Percentiles rank a stretch among this genome's conserved stretches.
phyloP scores from a whole-genome alignment of 148 eudicot genomes.

The Cornus controversa region DNA sequence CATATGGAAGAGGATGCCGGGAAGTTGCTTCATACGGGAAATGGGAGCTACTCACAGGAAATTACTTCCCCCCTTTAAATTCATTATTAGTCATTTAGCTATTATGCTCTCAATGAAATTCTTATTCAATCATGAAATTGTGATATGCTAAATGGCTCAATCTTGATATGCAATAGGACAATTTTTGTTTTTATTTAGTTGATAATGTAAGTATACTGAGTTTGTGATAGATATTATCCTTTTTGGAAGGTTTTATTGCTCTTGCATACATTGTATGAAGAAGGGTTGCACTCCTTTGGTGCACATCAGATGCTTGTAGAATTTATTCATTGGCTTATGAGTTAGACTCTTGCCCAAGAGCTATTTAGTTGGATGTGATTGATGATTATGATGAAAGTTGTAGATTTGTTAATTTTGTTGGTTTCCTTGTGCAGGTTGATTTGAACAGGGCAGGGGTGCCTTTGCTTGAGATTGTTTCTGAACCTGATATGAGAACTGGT shows the following conservation, averaged over 20 bases:
- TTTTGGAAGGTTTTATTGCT: no score
- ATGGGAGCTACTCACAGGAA: conserved; percentile 81
- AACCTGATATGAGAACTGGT: conserved; percentile 97
- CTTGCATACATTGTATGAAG: no score
- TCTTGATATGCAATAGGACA: no score
- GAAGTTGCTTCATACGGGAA: conserved; percentile 77
- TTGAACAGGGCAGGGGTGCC: conserved; percentile 98
- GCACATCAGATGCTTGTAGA: no score
- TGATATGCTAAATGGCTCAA: no score
- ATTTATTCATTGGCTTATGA: background rate
- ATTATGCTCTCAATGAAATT: background rate
- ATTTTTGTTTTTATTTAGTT: no score
- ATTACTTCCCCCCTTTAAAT: conserved; percentile 13
- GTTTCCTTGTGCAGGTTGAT: conserved; percentile 66
- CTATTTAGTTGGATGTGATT: background rate
- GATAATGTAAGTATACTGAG: no score
- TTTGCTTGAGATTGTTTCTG: conserved; percentile 96
- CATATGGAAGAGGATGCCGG: conserved; percentile 99
- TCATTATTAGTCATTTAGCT: background rate
- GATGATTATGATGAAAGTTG: background rate
- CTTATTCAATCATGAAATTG: background rate
- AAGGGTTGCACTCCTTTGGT: no score
- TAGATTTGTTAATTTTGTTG: background rate
- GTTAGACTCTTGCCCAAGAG: no score
- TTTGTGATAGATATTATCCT: no score